These are phyloP conservation scores for Colletotrichum paranaense DNA, from an alignment of 2,329 filamentous ascomycete species.

Conservation along the genomic window DNA sequence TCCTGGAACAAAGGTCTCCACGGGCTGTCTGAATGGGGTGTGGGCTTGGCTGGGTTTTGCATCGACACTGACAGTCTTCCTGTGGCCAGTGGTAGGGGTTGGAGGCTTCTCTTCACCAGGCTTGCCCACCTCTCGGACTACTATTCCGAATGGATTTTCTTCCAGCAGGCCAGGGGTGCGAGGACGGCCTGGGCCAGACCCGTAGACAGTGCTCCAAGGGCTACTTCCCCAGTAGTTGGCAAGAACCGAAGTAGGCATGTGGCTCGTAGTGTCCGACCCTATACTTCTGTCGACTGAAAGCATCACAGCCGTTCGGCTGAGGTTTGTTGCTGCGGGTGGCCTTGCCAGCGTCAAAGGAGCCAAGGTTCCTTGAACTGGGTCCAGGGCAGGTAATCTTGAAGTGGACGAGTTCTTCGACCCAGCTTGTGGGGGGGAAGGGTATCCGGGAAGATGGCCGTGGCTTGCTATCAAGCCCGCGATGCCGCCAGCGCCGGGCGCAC, in stretches of 20 bases:
- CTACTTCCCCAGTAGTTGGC: conserved; percentile 95
- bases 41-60: conserved; percentile 43
- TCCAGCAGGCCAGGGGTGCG: conserved; percentile 39
- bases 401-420: conserved; percentile 23
- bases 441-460: conserved; percentile 79
- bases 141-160: conserved; percentile 55
- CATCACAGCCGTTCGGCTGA: conserved; percentile 87
- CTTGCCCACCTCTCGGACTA: conserved; percentile 48
- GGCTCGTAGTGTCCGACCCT: conserved; percentile 72
- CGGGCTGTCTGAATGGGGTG: conserved; percentile 45
- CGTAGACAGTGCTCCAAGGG: conserved; percentile 70
- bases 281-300: conserved; percentile 82
- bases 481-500: conserved; percentile 65
- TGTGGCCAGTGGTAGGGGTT: conserved; percentile 43
- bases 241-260: conserved; percentile 85
- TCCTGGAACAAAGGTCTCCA: conserved; percentile 73
- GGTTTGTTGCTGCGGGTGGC: conserved; percentile 83
- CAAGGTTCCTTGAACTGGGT: conserved; percentile 64
- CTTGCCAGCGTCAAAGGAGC: conserved; percentile 86
- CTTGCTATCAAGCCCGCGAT: conserved; percentile 89
- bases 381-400: conserved; percentile 41
- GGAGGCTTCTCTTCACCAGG: conserved; percentile 40
- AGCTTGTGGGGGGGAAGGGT: conserved; percentile 41
- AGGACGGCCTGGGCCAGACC: conserved; percentile 38
- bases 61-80: conserved; percentile 59